A percentile compares a stretch with the other conserved stretches of the same genome.
phyloP scores from a whole-genome alignment of 2,329 filamentous ascomycete genomes.

The Calonectria multiphialidica region DNA sequence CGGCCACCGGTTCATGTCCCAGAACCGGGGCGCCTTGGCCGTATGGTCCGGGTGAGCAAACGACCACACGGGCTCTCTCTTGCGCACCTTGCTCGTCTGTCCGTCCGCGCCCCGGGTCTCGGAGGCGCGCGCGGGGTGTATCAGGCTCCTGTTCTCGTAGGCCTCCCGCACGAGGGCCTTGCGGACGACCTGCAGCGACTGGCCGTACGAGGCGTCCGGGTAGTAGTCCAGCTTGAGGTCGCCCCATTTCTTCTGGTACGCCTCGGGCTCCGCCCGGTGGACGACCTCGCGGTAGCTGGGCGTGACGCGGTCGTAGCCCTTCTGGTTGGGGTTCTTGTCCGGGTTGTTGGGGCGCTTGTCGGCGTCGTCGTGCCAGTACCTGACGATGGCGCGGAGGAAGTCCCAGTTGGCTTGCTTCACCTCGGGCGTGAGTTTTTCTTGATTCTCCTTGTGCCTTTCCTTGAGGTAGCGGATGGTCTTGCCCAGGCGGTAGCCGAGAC shows the following conservation, averaged over 20 bases:
- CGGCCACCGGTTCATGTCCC: conserved; percentile 63
- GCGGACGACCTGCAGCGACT: conserved; percentile 46
- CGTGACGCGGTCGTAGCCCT: conserved; percentile 20
- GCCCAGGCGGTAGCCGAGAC: conserved; percentile 56
- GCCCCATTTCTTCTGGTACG: conserved; percentile 20
- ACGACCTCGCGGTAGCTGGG: conserved; percentile 47
- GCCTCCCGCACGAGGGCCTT: conserved; percentile 58
- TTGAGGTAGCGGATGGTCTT: conserved; percentile 42
- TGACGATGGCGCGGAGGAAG: conserved; percentile 28
- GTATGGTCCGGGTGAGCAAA: conserved; percentile 44
- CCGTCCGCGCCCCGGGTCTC: conserved; percentile 34
- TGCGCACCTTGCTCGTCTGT: conserved; percentile 25
- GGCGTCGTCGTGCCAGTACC: conserved; percentile 32
- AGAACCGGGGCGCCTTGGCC: conserved; percentile 48
- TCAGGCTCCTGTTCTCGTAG: conserved; percentile 55
- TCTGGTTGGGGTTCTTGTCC: conserved; percentile 19
- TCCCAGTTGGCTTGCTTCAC: conserved; percentile 23
- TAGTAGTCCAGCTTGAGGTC: conserved; percentile 17
- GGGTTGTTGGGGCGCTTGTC: conserved; percentile 31
- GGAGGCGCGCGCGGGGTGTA: conserved; percentile 52
- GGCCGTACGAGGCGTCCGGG: conserved; percentile 24
- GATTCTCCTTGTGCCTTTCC: conserved; percentile 14
- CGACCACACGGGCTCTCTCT: conserved; percentile 48
- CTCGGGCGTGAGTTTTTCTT: conserved; percentile 21
- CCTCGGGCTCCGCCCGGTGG: conserved; percentile 45